Conservation (phyloP, 2,329 filamentous ascomycete species). For the Alternaria viburni region DNA sequence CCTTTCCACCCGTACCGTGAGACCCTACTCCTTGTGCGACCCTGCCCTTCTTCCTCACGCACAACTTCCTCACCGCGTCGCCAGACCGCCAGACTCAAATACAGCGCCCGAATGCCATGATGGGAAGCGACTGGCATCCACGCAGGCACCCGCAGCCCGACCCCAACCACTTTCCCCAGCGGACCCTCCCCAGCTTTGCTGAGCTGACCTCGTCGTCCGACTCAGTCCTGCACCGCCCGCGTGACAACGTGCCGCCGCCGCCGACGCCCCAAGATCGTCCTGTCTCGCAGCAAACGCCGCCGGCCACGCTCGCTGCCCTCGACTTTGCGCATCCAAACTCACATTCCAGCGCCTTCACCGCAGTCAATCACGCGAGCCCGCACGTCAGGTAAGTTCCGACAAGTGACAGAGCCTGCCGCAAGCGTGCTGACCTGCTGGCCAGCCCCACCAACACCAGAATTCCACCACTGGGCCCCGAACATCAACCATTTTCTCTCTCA, state of each 20-base stretch:
- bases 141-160: constrained; percentile 15
- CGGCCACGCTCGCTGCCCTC: not conserved
- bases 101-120: constrained; percentile 15
- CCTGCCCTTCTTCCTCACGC: constrained; percentile 4
- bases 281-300: constrained; percentile 10
- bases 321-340: constrained; percentile 5
- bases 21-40: constrained; percentile 15
- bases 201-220: constrained; percentile 29
- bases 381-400: constrained; percentile 20
- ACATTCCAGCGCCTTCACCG: constrained; percentile 11
- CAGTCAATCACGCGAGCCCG: constrained; percentile 23
- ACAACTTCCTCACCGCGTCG: constrained; percentile 1
- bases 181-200: constrained; percentile 31
- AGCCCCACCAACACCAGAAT: constrained; percentile 18
- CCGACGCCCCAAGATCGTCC: constrained; percentile 6
- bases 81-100: constrained; percentile 4
- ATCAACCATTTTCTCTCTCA: constrained; percentile 8
- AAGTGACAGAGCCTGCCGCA: not conserved
- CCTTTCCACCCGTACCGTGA: constrained; percentile 10
- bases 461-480: constrained; percentile 10
- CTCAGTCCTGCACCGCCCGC: constrained; percentile 23
- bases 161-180: constrained; percentile 14
- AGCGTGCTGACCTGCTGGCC: constrained; percentile 12
- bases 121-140: constrained; percentile 23
- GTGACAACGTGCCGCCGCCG: constrained; percentile 13